Base-by-base conservation (phyloP, 2,329 filamentous ascomycete species). In the Xylaria sp. region DNA sequence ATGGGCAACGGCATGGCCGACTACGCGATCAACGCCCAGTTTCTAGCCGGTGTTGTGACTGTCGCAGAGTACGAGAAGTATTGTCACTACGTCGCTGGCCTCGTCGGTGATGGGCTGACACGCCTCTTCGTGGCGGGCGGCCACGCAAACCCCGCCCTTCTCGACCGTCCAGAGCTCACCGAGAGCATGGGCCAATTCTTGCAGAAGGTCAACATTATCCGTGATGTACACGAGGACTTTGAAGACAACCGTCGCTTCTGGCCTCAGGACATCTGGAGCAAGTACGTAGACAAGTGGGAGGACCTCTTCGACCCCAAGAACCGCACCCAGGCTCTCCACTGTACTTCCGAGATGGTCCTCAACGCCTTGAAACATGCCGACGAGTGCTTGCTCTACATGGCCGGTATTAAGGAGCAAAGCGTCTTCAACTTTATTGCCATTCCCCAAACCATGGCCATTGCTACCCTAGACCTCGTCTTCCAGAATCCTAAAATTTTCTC, bases 1-100 rank as follows among this genome's bases (percentile, higher is more conserved):
- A 99, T 99, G 96, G 95, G 94, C 71, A 94, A 98, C 77, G 96
- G 96, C 74, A 99, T 99, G 96, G 96, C 96, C 32, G 95, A 99
- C 82, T 99, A 97, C 79, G 92, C 89, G 48, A 85, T 92, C 73
- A 96, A 97, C 75, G 90, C 93, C 14, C 93, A 96, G 75, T 87
- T 92, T 81, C 84, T 88, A 72, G 89, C 93, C 68, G 93, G 93
- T 56, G 91, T 98, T 67, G 86, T 93, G 77, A 95, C 92, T 0
- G 83, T 97, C 74, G 86, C 91, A 61, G 94, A 98, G 75, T 99
- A 98, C 80, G 94, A 99, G 82, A 84, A 94, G 63, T 99, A 99
- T 85, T 99, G 96, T 83, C 94, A 97, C 81, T 98, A 98, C 78
- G 96, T 99, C 34, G 96, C 96, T n/a, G 96, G 96, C 34, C 85